phyloP scores from a whole-genome alignment of 345 rosid genomes.

The Rhodamnia rubescens region DNA sequence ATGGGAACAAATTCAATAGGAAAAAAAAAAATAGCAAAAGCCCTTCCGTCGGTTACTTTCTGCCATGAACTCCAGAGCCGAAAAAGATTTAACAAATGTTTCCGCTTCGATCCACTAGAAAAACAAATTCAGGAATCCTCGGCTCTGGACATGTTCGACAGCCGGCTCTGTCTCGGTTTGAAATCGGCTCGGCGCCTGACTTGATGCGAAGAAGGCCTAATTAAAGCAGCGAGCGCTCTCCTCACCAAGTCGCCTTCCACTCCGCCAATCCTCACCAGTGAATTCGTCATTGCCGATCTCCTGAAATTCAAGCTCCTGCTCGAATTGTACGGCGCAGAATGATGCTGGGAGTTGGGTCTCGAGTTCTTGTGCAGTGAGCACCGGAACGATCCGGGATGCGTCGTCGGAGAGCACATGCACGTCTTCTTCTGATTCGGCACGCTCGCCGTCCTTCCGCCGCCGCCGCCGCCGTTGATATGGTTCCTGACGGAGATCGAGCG shows the following conservation, averaged over 20 bases:
- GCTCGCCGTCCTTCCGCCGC: not conserved
- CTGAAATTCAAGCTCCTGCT: conserved; percentile 26
- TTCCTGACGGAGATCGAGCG: conserved; percentile 22
- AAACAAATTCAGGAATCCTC: conserved; percentile 1
- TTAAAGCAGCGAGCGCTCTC: conserved; percentile 43
- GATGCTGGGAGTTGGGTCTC: not conserved
- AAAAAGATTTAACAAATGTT: too few species aligned
- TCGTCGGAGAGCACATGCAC: conserved; percentile 47
- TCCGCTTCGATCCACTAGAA: not conserved
- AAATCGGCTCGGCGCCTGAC: conserved; percentile 36
- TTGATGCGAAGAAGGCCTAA: conserved; percentile 52
- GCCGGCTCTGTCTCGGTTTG: conserved; percentile 36
- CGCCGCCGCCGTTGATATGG: conserved; percentile 1
- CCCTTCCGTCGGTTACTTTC: not conserved
- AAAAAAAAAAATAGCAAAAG: not conserved
- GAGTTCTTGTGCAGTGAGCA: conserved; percentile 31
- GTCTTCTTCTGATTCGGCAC: conserved; percentile 19
- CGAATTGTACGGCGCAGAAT: conserved; percentile 7
- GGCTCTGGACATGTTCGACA: conserved; percentile 32
- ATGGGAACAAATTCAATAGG: not conserved
- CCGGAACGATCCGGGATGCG: conserved; percentile 45
- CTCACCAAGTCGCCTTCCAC: conserved; percentile 59
- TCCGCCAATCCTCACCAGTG: conserved; percentile 50
- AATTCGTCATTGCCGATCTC: conserved; percentile 57
- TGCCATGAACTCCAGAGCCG: not conserved